Evolutionary conservation across 75 land plant genomes (phyloP), one percentile per base, ranked within the genome.

Genomic region (Adiantum capillusveneris): DNA sequence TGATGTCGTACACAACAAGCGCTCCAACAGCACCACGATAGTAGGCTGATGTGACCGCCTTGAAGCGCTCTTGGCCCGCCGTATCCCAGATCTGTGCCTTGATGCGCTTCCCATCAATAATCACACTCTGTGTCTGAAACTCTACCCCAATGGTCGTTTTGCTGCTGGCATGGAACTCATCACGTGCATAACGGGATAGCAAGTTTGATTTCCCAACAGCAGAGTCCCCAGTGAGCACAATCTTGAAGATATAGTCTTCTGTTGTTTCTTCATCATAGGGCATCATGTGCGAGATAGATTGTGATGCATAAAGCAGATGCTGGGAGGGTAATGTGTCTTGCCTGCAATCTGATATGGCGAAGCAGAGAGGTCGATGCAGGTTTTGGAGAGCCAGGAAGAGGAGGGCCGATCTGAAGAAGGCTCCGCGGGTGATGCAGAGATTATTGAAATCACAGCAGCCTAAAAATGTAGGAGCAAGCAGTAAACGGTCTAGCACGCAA

Each of bases 1-100:
- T 75, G 57, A 78, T 75, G 55, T 78, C 81, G 20, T 69, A 78
- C 42, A 78, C 81, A 18, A 78, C 42, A 9, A 78, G 72, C 14
- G 81, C 81, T 12, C 81, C 81, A 11, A 69, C 57, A 14, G 81
- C 79, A 37, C 81, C 81, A 16, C 79, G 30, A 51, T 81, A 77
- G 55, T 81, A 81, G 41, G 84, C 84, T 44, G 84, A 77, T 11
- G 84, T 81, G 14, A 81, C 81, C 6, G 84, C 84, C 25, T 76
- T 36, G 52, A 81, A 81, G 20, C 84, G 65, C 56, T 81, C 84
- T 49, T 81, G 84, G 19, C 84, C 84, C 2, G 81, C 80, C 31
- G 81, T 79, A 65, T 79, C 81, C 81, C 81, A 79, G 51, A 79
- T 79, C 79, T 77, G 84, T 1, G 81, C 80, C 68, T 74, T 77